These are phyloP conservation scores for Phytophthora boehmeriae DNA, from an alignment of 352 stramenopile genomes.

Conservation along the genomic window DNA sequence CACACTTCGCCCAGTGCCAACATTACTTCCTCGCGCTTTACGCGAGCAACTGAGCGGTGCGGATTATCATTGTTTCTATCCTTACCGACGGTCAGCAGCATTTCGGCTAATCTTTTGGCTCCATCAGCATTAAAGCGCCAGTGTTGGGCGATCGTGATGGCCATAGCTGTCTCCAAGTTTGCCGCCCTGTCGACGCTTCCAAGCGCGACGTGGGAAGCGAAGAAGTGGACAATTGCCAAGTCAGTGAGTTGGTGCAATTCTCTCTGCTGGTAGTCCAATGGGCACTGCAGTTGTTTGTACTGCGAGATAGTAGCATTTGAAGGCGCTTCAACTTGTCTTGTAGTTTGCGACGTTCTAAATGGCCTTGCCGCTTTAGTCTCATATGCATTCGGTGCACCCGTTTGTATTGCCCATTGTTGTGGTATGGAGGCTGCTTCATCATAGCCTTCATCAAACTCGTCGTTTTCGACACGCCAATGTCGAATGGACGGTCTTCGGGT, in stretches of 20 bases:
- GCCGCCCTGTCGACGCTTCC: conserved; percentile 2
- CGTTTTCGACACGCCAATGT: conserved; percentile 11
- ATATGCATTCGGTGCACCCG: not conserved
- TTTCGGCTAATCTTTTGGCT: conserved; percentile 17
- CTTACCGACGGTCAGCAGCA: conserved; percentile 20
- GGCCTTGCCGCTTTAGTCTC: conserved; percentile 4
- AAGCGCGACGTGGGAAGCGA: conserved; percentile 17
- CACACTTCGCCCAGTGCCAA: conserved; percentile 34
- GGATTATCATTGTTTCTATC: not conserved
- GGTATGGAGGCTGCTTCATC: conserved; percentile 10
- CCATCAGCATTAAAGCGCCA: conserved; percentile 17
- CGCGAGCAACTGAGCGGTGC: not conserved
- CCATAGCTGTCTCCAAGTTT: conserved; percentile 17
- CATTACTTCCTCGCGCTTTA: conserved; percentile 29
- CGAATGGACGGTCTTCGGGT: conserved; percentile 7
- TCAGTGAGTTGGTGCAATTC: conserved; percentile 32
- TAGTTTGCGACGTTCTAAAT: conserved; percentile 7
- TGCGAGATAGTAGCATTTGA: conserved; percentile 1
- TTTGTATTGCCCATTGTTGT: not conserved
- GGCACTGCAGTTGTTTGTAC: conserved; percentile 21
- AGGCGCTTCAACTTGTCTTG: conserved; percentile 2
- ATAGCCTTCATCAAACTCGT: conserved; percentile 5
- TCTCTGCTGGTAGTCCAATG: conserved; percentile 12
- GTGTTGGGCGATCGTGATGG: conserved; percentile 26
- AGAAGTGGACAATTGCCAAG: conserved; percentile 26